Evolutionary conservation across 179 eudicot species (phyloP).

Genomic region (Beta macrorhiza): DNA sequence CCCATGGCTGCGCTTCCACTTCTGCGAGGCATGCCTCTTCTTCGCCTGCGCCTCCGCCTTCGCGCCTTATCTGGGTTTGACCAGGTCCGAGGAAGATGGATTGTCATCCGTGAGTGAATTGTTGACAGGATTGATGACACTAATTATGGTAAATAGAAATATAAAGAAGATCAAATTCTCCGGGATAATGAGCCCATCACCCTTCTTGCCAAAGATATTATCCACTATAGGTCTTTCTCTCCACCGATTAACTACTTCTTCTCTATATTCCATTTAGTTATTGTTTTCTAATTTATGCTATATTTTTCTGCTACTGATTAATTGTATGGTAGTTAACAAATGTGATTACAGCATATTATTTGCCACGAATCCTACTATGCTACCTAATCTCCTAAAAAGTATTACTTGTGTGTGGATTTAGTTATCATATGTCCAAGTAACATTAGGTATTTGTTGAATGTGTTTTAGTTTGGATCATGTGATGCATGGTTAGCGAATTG

Average conservation of each 20-base stretch:
- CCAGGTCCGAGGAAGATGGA: slow-evolving; percentile 26
- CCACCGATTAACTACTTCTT: neutral
- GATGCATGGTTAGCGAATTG: no score
- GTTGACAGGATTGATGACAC: slow-evolving; percentile 33
- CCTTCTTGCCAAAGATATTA: slow-evolving; percentile 51
- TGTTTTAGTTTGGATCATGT: no score
- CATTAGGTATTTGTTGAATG: no score
- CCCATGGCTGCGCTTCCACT: slow-evolving; percentile 59
- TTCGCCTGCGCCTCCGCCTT: slow-evolving; percentile 35
- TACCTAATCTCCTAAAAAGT: no score
- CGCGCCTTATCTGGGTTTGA: slow-evolving; percentile 28
- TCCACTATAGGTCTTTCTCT: slow-evolving; percentile 60
- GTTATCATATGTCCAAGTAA: no score
- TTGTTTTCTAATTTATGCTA: neutral
- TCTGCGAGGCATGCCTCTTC: slow-evolving; percentile 42
- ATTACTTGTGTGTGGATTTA: no score
- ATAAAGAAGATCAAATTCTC: slow-evolving; percentile 52
- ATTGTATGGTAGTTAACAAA: neutral
- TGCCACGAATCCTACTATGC: no score
- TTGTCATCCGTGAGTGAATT: slow-evolving; percentile 1
- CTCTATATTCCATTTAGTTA: neutral
- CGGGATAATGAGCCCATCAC: slow-evolving; percentile 52
- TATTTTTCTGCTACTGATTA: neutral
- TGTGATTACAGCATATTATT: no score
- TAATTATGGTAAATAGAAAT: slow-evolving; percentile 54